Conservation (phyloP, 2,329 filamentous ascomycete species). For the Exophiala phaeomuriformis region DNA sequence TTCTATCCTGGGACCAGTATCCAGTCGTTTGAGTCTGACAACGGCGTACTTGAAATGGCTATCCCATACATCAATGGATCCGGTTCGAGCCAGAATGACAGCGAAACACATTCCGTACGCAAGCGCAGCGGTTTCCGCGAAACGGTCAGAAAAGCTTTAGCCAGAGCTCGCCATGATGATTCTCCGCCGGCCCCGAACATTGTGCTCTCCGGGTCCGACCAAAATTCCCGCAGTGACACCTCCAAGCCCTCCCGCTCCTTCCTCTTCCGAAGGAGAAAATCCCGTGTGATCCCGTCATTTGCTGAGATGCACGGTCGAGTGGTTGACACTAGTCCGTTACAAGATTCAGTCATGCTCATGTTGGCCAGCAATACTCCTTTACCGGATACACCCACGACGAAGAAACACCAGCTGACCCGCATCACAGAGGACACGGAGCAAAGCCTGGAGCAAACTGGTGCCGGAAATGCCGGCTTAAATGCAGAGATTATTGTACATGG, state of each 20-base stretch:
- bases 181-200: neutral
- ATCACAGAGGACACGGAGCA: neutral
- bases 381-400: conserved; percentile 12
- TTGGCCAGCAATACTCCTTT: conserved; percentile 21
- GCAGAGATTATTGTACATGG: neutral
- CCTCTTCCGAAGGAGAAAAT: conserved; percentile 14
- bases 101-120: conserved; percentile 8
- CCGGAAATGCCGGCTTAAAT: neutral
- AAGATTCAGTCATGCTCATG: conserved; percentile 22
- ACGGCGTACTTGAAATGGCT: conserved; percentile 2
- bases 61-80: neutral
- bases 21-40: conserved; percentile 2
- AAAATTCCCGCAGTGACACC: neutral
- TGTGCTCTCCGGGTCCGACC: neutral
- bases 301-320: conserved; percentile 15
- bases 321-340: conserved; percentile 18
- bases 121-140: conserved; percentile 19
- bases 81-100: neutral
- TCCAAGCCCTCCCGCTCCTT: conserved; percentile 5
- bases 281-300: conserved; percentile 10
- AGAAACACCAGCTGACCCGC: neutral
- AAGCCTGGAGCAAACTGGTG: neutral
- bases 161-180: conserved; percentile 12
- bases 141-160: conserved; percentile 17
- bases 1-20: conserved; percentile 4